Conservation (phyloP, 108 stramenopile species). For the Pseudonitzschia pungens region DNA sequence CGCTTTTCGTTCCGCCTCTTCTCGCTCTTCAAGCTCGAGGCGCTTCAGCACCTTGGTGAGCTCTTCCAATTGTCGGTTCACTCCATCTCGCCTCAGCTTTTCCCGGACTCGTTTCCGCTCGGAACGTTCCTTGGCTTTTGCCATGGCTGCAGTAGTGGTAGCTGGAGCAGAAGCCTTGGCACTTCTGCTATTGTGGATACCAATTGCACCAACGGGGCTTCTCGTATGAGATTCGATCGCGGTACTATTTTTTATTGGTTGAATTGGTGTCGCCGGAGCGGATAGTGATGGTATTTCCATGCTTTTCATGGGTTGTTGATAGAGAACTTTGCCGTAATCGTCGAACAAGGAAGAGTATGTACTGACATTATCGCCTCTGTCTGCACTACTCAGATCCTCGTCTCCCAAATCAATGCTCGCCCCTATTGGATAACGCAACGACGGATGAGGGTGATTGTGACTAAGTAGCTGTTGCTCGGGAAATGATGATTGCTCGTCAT, state of each 20-base stretch:
- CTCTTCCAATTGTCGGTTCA: conserved; percentile 68
- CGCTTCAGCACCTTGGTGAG: conserved; percentile 60
- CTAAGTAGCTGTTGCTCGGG: background rate
- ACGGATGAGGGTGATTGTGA: background rate
- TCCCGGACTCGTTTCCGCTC: conserved; percentile 82
- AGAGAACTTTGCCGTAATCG: background rate
- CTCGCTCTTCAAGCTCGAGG: conserved; percentile 43
- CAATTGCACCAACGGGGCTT: background rate
- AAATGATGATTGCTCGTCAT: background rate
- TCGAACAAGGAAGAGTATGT: background rate
- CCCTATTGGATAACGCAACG: background rate
- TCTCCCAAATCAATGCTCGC: background rate
- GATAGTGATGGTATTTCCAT: background rate
- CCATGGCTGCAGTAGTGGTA: background rate
- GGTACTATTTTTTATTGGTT: background rate
- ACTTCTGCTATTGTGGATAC: background rate
- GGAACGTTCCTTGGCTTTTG: conserved; percentile 45
- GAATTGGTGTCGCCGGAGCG: background rate
- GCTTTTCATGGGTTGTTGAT: background rate
- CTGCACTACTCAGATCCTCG: background rate
- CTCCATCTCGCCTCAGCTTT: conserved; percentile 74
- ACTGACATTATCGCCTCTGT: background rate
- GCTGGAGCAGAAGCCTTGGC: background rate
- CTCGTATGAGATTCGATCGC: background rate
- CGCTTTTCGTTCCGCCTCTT: conserved; percentile 22